These are phyloP conservation scores for Hordeum pubiflorum DNA, from an alignment of 202 grass and related monocot genomes.

Conservation along the genomic window DNA sequence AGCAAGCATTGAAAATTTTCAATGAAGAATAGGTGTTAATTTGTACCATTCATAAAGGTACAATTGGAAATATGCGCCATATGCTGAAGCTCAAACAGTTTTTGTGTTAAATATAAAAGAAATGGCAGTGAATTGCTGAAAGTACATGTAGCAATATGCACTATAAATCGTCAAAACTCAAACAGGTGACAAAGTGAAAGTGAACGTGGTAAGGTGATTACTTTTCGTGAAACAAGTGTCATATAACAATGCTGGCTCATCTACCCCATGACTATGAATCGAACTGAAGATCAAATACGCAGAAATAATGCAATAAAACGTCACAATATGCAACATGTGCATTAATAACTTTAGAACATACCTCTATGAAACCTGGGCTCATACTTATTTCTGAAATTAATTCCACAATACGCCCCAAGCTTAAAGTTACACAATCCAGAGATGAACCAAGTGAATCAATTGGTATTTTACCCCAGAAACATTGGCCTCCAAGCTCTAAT, in stretches of 20 bases:
- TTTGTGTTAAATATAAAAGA: background rate
- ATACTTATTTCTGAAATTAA: conserved; percentile 54
- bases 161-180: conserved; percentile 10
- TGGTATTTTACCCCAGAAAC: conserved; percentile 76
- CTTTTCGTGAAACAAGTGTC: background rate
- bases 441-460: conserved; percentile 58
- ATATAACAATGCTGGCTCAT: background rate
- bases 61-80: background rate
- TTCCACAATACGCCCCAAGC: conserved; percentile 50
- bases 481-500: conserved; percentile 70
- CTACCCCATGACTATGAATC: background rate
- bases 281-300: background rate
- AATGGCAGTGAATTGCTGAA: background rate
- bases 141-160: background rate
- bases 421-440: conserved; percentile 54
- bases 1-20: background rate
- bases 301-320: background rate
- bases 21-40: background rate
- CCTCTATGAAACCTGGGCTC: conserved; percentile 59
- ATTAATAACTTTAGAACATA: conserved; percentile 22
- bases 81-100: background rate
- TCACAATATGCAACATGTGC: conserved; percentile 12
- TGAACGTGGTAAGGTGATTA: background rate
- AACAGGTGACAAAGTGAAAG: background rate
- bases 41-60: background rate